A percentile compares a stretch with the other conserved stretches of the same genome.
These are phyloP conservation scores for Eucalyptus sp. DNA, from an alignment of 345 rosid species.

Conservation along the genomic window DNA sequence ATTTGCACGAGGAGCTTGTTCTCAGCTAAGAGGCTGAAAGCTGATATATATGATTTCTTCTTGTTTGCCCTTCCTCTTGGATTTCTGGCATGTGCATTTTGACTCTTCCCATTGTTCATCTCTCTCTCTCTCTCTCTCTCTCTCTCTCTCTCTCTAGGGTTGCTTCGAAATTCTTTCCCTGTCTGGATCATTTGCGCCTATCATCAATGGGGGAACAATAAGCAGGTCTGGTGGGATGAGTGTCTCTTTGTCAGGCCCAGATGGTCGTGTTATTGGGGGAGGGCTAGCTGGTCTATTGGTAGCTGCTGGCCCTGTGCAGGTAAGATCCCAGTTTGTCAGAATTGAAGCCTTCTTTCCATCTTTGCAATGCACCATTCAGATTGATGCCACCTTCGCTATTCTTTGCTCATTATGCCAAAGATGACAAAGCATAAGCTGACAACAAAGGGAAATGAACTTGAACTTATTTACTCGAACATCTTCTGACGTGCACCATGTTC, in stretches of 20 bases:
- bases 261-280: constrained; percentile 39
- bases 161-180: constrained; percentile 39
- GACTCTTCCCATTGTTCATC: neutral
- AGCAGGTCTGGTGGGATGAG: constrained; percentile 46
- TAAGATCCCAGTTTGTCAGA: neutral
- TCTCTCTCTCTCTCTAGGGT: constrained; percentile 7
- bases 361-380: neutral
- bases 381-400: neutral
- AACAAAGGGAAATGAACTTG: neutral
- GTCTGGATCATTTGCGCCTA: constrained; percentile 35
- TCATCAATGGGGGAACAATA: constrained; percentile 26
- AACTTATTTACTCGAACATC: neutral
- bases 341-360: neutral
- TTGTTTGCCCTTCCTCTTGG: neutral
- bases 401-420: neutral
- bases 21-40: neutral
- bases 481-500: neutral
- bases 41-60: neutral
- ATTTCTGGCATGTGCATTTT: neutral
- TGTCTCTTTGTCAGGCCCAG: constrained; percentile 36
- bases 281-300: constrained; percentile 37
- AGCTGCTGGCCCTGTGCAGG: constrained; percentile 47
- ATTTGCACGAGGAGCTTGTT: neutral
- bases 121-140: neutral
- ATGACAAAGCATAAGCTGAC: neutral